Percentiles rank a stretch among this genome's conserved stretches.
phyloP scores from a whole-genome alignment of 495 filamentous ascomycete species.

The Penicillium coffeae region DNA sequence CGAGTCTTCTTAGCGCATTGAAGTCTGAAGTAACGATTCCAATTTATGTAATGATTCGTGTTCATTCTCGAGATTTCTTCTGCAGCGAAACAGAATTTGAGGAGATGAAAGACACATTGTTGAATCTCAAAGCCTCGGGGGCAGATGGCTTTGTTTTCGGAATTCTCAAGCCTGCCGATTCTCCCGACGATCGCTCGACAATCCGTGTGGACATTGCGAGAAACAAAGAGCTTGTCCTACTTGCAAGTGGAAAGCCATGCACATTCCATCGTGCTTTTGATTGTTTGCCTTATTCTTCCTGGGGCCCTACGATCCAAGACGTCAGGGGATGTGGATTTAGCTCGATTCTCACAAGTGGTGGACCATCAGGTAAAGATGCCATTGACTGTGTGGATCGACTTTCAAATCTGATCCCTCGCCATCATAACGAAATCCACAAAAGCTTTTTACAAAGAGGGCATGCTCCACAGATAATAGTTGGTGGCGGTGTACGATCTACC shows the following conservation, averaged over 20 bases:
- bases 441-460: neutral
- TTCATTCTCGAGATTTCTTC: slow-evolving; percentile 36
- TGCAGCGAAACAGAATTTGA: slow-evolving; percentile 37
- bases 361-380: slow-evolving; percentile 20
- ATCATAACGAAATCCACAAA: neutral
- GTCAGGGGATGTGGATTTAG: slow-evolving; percentile 41
- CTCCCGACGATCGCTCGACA: neutral
- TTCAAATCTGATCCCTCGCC: slow-evolving; percentile 1
- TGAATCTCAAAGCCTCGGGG: slow-evolving; percentile 24
- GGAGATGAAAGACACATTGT: slow-evolving; percentile 37
- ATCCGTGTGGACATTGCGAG: slow-evolving; percentile 31
- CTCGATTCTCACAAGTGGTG: slow-evolving; percentile 47
- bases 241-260: slow-evolving; percentile 40
- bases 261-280: slow-evolving; percentile 56
- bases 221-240: slow-evolving; percentile 35
- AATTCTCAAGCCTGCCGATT: slow-evolving; percentile 20
- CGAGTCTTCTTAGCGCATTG: slow-evolving; percentile 10
- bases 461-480: slow-evolving; percentile 27
- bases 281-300: slow-evolving; percentile 24
- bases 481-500: slow-evolving; percentile 37
- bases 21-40: slow-evolving; percentile 34
- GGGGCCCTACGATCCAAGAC: slow-evolving; percentile 26
- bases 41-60: slow-evolving; percentile 50
- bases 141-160: slow-evolving; percentile 52
- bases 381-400: slow-evolving; percentile 17